Conservation (phyloP, 768 basidiomycete species). For the Lactarius vividus region DNA sequence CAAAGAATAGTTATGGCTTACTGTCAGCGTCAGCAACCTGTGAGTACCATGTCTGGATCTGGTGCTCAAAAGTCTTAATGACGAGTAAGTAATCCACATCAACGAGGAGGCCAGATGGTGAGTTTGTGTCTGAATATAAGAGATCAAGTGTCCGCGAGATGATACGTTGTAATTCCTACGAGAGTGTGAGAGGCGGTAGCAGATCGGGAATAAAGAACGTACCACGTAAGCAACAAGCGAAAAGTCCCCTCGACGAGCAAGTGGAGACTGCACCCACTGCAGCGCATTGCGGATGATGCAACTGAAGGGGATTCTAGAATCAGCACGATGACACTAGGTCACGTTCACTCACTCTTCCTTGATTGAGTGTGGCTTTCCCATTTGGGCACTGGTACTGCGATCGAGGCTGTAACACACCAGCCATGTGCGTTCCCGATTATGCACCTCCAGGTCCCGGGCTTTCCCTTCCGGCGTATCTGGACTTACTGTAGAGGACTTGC, state of each 20-base stretch:
- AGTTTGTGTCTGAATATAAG: conserved; percentile 77
- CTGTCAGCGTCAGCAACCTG: conserved; percentile 43
- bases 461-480: conserved; percentile 76
- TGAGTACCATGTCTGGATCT: conserved; percentile 60
- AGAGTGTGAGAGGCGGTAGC: conserved; percentile 20
- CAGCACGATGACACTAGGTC: conserved; percentile 2
- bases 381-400: conserved; percentile 87
- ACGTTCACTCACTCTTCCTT: conserved; percentile 80
- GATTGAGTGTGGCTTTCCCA: conserved; percentile 94
- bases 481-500: conserved; percentile 64
- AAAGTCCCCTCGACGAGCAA: conserved; percentile 61
- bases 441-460: conserved; percentile 77
- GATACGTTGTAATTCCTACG: conserved; percentile 82
- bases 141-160: conserved; percentile 87
- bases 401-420: conserved; percentile 83
- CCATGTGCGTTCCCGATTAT: conserved; percentile 96
- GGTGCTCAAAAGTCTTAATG: conserved; percentile 81
- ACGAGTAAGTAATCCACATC: conserved; percentile 84
- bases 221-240: conserved; percentile 78
- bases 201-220: conserved; percentile 30
- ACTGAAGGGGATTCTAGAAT: conserved; percentile 39
- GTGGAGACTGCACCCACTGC: conserved; percentile 69
- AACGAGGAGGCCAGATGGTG: conserved; percentile 77
- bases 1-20: background rate
- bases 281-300: conserved; percentile 83